phyloP scores from a whole-genome alignment of 495 filamentous ascomycete genomes.

The Penicillium lividum region DNA sequence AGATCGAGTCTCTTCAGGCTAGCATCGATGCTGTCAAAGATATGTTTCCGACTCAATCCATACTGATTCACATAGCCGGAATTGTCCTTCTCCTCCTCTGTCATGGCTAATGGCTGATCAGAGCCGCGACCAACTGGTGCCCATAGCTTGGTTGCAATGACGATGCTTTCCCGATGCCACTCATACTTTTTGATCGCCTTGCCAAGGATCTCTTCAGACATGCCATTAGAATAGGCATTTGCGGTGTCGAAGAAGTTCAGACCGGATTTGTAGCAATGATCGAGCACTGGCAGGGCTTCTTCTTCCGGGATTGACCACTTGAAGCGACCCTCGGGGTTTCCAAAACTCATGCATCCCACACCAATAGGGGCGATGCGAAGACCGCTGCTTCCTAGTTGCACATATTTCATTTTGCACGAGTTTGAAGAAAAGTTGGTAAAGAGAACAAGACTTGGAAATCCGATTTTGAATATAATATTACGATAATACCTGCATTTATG shows the following conservation, averaged over 20 bases:
- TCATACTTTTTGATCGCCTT: slow-evolving; percentile 47
- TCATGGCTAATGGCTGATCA: slow-evolving; percentile 26
- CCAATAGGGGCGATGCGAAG: slow-evolving; percentile 67
- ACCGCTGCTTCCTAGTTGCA: slow-evolving; percentile 60
- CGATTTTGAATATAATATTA: no score
- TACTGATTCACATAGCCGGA: slow-evolving; percentile 33
- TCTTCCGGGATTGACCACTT: slow-evolving; percentile 64
- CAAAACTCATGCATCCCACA: slow-evolving; percentile 70
- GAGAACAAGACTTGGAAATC: no score
- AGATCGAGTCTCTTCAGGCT: slow-evolving; percentile 65
- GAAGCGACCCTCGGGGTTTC: slow-evolving; percentile 47
- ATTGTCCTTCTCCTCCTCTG: slow-evolving; percentile 22
- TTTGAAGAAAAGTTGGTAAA: no score
- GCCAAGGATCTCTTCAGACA: slow-evolving; percentile 35
- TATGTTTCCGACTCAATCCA: slow-evolving; percentile 64
- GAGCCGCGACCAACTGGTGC: slow-evolving; percentile 25
- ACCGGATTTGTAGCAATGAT: slow-evolving; percentile 67
- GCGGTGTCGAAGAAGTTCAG: slow-evolving; percentile 63
- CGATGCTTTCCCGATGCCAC: slow-evolving; percentile 70
- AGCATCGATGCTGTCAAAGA: slow-evolving; percentile 70
- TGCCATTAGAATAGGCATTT: slow-evolving; percentile 43
- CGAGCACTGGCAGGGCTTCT: slow-evolving; percentile 63
- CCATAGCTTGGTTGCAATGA: slow-evolving; percentile 72
- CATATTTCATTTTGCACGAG: slow-evolving; percentile 24
- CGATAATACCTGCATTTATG: no score